Evolutionary conservation across 208 protist genomes (phyloP), one percentile per base, ranked within the genome.

Genomic region (Strigomonas oncopelti): DNA sequence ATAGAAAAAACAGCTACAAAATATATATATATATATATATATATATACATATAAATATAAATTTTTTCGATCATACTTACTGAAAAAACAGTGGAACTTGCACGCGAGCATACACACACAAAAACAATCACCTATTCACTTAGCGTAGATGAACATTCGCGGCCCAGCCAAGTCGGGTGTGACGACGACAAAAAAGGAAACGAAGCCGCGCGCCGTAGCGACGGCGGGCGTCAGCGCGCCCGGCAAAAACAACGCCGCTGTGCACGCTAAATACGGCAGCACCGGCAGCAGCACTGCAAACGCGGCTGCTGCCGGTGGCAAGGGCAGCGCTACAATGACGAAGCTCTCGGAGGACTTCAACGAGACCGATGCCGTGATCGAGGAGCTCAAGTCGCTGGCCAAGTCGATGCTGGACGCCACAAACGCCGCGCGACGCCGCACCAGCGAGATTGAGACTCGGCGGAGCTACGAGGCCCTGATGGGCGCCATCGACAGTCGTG

Each of bases 321-420:
- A 62, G 34, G 9, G 18, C 34, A 62, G 29, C n/a, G 28, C 27
- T 4, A 11, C 57, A 4, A n/a, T 46, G 57, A 14, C 57, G 57
- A 25, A 38, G 54, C 20, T 36, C 13, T 58, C 54, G n/a, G 29
- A 34, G 2, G 54, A 58, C 29, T 27, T 27, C 58, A 51, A 65
- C 38, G 24, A 65, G 20, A 87, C 90, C 4, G 87, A 93, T 69
- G 72, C 78, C 20, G 85, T 95, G 29, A 92, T 95, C 58, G 85
- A 87, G 65, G 86, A 95, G 73, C 74, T 95, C 52, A 91, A 90
- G 71, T 66, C 71, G 32, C 76, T 95, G 5, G 90, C 90, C 24
- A 84, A 88, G 66, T 91, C 80, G 45, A 95, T 95, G 90, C 76
- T 95, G 24, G 86, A 92, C 54, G 79, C 90, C 5, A 92, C 84